These are phyloP conservation scores for Xylariomycetidae sp. DNA, from an alignment of 2,329 filamentous ascomycete genomes.

Conservation along the genomic window DNA sequence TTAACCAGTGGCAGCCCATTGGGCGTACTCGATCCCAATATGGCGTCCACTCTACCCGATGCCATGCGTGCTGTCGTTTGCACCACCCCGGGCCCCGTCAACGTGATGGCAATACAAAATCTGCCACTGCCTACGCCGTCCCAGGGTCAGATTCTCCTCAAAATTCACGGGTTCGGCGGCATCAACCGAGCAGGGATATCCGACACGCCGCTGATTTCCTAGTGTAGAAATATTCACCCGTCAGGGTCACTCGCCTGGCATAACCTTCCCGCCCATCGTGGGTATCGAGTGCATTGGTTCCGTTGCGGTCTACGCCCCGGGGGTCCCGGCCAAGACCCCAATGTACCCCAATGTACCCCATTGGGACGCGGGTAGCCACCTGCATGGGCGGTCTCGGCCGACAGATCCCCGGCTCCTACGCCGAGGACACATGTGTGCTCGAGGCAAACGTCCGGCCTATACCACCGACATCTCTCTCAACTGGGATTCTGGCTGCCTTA, in stretches of 20 bases:
- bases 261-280: slow-evolving; percentile 38
- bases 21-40: not conserved
- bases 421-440: slow-evolving; percentile 42
- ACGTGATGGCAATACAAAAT: slow-evolving; percentile 33
- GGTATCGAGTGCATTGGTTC: slow-evolving; percentile 42
- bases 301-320: slow-evolving; percentile 29
- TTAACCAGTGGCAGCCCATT: no score
- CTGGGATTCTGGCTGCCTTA: slow-evolving; percentile 34
- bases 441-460: slow-evolving; percentile 34
- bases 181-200: slow-evolving; percentile 32
- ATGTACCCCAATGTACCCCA: slow-evolving; percentile 30
- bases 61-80: slow-evolving; percentile 42
- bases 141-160: slow-evolving; percentile 35
- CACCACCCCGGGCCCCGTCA: slow-evolving; percentile 31
- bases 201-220: slow-evolving; percentile 4
- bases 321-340: slow-evolving; percentile 11
- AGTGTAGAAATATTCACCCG: slow-evolving; percentile 40
- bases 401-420: slow-evolving; percentile 43
- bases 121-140: slow-evolving; percentile 33
- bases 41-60: slow-evolving; percentile 10
- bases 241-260: slow-evolving; percentile 35
- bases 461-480: slow-evolving; percentile 22
- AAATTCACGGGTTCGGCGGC: slow-evolving; percentile 38
- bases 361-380: slow-evolving; percentile 38
- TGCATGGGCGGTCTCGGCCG: slow-evolving; percentile 46